phyloP scores from a whole-genome alignment of 176 grass and related monocot species.

The Cenchrus fungigraminus region DNA sequence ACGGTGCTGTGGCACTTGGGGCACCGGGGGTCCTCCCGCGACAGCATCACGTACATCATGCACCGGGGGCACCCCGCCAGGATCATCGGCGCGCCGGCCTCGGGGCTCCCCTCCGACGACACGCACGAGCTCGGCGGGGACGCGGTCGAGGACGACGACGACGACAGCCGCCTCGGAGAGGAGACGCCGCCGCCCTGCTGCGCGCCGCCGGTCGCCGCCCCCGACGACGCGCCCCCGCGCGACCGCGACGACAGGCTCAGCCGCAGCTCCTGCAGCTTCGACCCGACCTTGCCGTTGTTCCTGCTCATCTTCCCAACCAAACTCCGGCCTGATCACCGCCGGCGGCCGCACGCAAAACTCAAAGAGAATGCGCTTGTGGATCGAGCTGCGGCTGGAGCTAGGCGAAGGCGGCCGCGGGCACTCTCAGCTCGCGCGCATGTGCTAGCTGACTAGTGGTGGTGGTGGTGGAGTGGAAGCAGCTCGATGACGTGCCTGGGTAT shows the following conservation, averaged over 20 bases:
- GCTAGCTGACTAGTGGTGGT: no score
- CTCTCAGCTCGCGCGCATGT: conserved; percentile 14
- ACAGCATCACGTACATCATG: conserved; percentile 99
- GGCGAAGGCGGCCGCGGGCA: background rate
- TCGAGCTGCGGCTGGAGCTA: background rate
- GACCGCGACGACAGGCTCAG: conserved; percentile 53
- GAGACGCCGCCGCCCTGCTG: background rate
- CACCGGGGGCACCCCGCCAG: conserved; percentile 90
- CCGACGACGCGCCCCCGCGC: conserved; percentile 45
- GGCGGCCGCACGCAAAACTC: no score
- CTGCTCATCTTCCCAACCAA: conserved; percentile 60
- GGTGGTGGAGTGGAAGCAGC: conserved; percentile 1
- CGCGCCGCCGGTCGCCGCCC: background rate
- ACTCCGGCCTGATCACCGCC: background rate
- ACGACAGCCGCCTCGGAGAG: conserved; percentile 56
- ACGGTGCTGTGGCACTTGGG: conserved; percentile 95
- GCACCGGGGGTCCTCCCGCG: conserved; percentile 88
- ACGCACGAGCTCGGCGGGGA: conserved; percentile 94
- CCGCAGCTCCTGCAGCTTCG: conserved; percentile 66
- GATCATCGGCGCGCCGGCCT: conserved; percentile 61
- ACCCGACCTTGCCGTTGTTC: conserved; percentile 76
- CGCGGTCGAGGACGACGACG: conserved; percentile 53
- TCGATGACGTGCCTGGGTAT: conserved; percentile 37
- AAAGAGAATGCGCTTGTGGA: no score
- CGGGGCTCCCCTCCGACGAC: conserved; percentile 85